A percentile compares a stretch with the other conserved stretches of the same genome.
Evolutionary conservation across 352 stramenopile species (phyloP).

Genomic region (Phytophthora fragariae): DNA sequence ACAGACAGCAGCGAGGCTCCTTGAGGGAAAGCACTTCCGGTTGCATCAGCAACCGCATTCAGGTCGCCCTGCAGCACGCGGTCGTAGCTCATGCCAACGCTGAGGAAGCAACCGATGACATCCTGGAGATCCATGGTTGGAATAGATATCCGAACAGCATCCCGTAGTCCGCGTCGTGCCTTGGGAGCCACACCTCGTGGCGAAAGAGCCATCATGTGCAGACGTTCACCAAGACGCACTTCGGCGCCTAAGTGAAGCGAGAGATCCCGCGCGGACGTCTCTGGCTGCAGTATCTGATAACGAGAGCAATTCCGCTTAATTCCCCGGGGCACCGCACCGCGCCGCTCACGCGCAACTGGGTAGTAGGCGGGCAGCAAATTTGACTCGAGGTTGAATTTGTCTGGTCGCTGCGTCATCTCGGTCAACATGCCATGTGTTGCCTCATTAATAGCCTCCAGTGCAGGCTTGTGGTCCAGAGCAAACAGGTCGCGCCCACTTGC

Average conservation of each 20-base stretch:
- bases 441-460: constrained; percentile 77
- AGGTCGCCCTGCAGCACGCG: constrained; percentile 74
- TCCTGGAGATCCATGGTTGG: constrained; percentile 62
- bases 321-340: constrained; percentile 40
- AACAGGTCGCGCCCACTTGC: constrained; percentile 64
- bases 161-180: constrained; percentile 57
- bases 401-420: constrained; percentile 63
- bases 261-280: constrained; percentile 58
- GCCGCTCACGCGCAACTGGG: constrained; percentile 63
- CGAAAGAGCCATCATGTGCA: constrained; percentile 82
- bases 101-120: constrained; percentile 77
- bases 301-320: constrained; percentile 55
- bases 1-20: constrained; percentile 63
- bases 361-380: constrained; percentile 81
- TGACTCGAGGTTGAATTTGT: constrained; percentile 71
- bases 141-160: constrained; percentile 61
- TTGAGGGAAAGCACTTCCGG: constrained; percentile 61
- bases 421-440: constrained; percentile 77
- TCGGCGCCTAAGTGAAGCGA: constrained; percentile 63
- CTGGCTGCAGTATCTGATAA: constrained; percentile 79
- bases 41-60: constrained; percentile 60
- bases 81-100: constrained; percentile 72
- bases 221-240: constrained; percentile 63
- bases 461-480: constrained; percentile 75
- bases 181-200: constrained; percentile 61